phyloP scores from a whole-genome alignment of 306 rosid species.

The Malus domestica region ASM211411v1 NC_041794.1:29733001-29733500 shows the following conservation, averaged over 20 bases:
- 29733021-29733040: too few species aligned
- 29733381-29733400: background rate
- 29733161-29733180: too few species aligned
- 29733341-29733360: too few species aligned
- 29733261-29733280: slow-evolving; percentile 93
- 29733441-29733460: slow-evolving; percentile 96
- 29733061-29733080: too few species aligned
- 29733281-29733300: slow-evolving; percentile 96
- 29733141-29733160: too few species aligned
- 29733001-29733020: too few species aligned
- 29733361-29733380: background rate
- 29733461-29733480: slow-evolving; percentile 45
- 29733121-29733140: too few species aligned
- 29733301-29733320: slow-evolving; percentile 68
- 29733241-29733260: slow-evolving; percentile 94
- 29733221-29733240: background rate
- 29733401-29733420: slow-evolving; percentile 12
- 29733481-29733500: too few species aligned
- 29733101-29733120: too few species aligned
- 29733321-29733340: too few species aligned
- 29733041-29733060: too few species aligned
- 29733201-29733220: background rate
- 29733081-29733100: too few species aligned
- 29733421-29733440: slow-evolving; percentile 74
- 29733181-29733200: background rate